Evolutionary conservation across 495 filamentous ascomycete genomes (phyloP), one percentile per base, ranked within the genome.

Genomic region (Neurospora sp.): DNA sequence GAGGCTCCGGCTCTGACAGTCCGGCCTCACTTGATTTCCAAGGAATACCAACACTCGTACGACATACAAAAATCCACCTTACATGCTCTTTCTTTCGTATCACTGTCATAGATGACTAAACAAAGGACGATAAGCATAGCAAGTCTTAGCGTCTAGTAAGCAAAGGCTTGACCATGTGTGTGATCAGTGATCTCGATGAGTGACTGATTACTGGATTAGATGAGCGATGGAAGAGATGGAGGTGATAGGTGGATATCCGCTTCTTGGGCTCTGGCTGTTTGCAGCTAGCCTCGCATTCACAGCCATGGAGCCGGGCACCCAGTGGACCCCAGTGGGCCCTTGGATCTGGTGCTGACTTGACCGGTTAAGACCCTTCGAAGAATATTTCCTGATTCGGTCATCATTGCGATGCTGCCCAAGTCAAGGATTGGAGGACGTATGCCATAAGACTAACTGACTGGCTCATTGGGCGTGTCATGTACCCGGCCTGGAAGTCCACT

Each of bases 391-490:
- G 0, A 2, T 54, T 6, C 5, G 21, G 45, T 28, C 21, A 24
- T 2, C 21, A 54, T 54, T 28, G 45, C 45, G 45, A 4, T 54
- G 10, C n/a, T 48, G 5, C 1, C n/a, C 4, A 48, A 10, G n/a
- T 2, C 4, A 45, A 21, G 9, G 45, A 13, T 24, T 48, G n/a
- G n/a, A 48, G 19, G 4, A 24, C n/a, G 24, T 11, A 48, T 5
- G 45, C 0, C 10, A 11, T 13, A 0, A 0, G 10, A 0, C n/a
- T 0, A 48, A 2, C 45, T 48, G 8, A 11, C 9, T 11, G 4
- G 8, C 1, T 38, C 37, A 38, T 38, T 9, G 37, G 9, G n/a
- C 43, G 43, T 13, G 43, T 48, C 4, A 13, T 21, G 9, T 48
- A 48, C 45, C 45, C 3, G 10, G 10, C 9, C 10, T 13, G 4